Conservation (phyloP, 371 early-diverging fungal genomes). For the Apophysomyces elegans region DNA sequence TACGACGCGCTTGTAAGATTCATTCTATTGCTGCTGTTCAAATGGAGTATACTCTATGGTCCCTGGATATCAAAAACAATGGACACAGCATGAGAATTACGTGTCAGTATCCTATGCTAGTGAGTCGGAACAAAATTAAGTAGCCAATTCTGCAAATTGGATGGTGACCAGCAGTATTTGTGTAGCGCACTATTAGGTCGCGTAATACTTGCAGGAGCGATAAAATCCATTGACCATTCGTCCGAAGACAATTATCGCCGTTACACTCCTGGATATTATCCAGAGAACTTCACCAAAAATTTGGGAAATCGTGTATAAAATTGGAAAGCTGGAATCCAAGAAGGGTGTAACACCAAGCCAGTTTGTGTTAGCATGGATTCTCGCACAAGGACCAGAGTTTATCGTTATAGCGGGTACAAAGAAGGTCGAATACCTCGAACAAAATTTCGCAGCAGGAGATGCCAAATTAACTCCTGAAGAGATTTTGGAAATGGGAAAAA, state of each 20-base stretch:
- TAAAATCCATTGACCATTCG: constrained; percentile 51
- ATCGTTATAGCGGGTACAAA: constrained; percentile 63
- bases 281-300: constrained; percentile 56
- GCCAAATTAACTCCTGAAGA: constrained; percentile 51
- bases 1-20: constrained; percentile 64
- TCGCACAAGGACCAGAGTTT: constrained; percentile 46
- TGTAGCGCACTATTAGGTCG: constrained; percentile 56
- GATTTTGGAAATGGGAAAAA: constrained; percentile 39
- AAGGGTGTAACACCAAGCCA: constrained; percentile 38
- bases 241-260: constrained; percentile 51
- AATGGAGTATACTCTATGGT: constrained; percentile 58
- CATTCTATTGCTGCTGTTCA: constrained; percentile 71
- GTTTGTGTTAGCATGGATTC: constrained; percentile 47
- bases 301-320: constrained; percentile 54
- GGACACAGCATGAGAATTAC: constrained; percentile 61
- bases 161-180: not conserved
- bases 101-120: constrained; percentile 63
- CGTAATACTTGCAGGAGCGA: constrained; percentile 57
- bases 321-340: constrained; percentile 22
- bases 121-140: constrained; percentile 2
- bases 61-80: constrained; percentile 58
- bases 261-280: constrained; percentile 50
- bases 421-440: constrained; percentile 52
- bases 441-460: constrained; percentile 47
- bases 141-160: not conserved